Conservation (phyloP, 176 grass and related monocot species). For the Raddia guianensis region DNA sequence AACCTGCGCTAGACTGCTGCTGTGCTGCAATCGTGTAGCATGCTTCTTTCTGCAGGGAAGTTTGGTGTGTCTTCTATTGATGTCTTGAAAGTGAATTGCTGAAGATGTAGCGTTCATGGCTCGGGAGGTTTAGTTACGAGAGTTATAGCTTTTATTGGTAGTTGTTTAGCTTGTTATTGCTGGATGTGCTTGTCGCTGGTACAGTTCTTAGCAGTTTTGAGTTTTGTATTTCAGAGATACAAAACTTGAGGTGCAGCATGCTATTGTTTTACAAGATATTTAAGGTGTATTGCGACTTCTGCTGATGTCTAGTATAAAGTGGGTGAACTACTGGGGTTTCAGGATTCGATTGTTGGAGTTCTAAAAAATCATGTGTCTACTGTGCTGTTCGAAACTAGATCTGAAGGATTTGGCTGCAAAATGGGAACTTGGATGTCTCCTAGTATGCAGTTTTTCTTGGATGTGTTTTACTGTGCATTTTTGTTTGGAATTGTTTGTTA, state of each 20-base stretch:
- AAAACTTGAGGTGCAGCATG: neutral
- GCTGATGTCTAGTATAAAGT: neutral
- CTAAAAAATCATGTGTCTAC: neutral
- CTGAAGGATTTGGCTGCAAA: constrained; percentile 16
- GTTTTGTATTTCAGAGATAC: neutral
- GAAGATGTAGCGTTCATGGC: neutral
- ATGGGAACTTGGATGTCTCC: neutral
- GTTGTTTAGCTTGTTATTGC: too few species aligned
- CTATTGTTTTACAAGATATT: neutral
- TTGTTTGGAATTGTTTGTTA: neutral
- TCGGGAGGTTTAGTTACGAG: too few species aligned
- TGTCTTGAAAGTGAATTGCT: too few species aligned
- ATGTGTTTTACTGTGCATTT: neutral
- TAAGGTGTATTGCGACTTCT: neutral
- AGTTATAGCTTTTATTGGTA: too few species aligned
- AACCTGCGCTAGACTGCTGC: neutral
- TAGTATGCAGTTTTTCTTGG: neutral
- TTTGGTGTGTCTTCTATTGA: neutral
- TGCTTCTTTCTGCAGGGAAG: neutral
- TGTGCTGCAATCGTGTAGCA: too few species aligned
- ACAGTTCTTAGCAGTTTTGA: constrained; percentile 12
- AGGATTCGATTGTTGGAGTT: neutral
- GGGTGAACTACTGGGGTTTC: neutral
- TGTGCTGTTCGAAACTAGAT: neutral
- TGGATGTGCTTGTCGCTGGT: neutral